Evolutionary conservation across 345 rosid species (phyloP).

Genomic region (Diplotaxis tenuifolia): DNA sequence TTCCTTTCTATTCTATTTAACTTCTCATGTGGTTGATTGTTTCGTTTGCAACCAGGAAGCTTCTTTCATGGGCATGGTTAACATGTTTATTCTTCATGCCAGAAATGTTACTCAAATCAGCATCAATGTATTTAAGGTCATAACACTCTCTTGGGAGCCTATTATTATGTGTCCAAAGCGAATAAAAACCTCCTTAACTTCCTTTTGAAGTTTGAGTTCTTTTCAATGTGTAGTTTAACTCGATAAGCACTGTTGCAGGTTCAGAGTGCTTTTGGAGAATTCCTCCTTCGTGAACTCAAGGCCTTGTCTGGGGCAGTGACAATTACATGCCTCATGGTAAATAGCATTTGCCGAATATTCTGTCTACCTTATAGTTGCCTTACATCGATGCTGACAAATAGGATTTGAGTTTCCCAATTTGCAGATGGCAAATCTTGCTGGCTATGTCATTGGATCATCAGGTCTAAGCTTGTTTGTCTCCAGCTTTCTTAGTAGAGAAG

Average conservation of each 20-base stretch:
- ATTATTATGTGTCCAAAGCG: not conserved
- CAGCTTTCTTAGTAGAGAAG: conserved; percentile 62
- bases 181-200: not conserved
- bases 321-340: conserved; percentile 89
- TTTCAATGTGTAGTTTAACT: not conserved
- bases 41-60: conserved; percentile 66
- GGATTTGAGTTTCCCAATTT: conserved; percentile 4
- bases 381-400: not conserved
- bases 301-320: conserved; percentile 84
- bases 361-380: not conserved
- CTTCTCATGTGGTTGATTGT: conserved; percentile 31
- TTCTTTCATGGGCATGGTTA: conserved; percentile 98
- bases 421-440: conserved; percentile 91
- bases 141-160: not conserved
- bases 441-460: conserved; percentile 87
- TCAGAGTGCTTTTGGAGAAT: conserved; percentile 53
- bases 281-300: conserved; percentile 63
- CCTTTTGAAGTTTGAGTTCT: not conserved
- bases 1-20: conserved; percentile 3
- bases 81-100: conserved; percentile 91
- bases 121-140: conserved; percentile 61
- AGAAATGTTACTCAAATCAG: conserved; percentile 84
- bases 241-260: conserved; percentile 43
- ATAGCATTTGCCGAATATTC: conserved; percentile 17
- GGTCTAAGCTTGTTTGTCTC: conserved; percentile 71